A percentile compares a stretch with the other conserved stretches of the same genome.
These are phyloP conservation scores for Trypanosoma boissoni DNA, from an alignment of 208 protist species.

Conservation along the genomic window DNA sequence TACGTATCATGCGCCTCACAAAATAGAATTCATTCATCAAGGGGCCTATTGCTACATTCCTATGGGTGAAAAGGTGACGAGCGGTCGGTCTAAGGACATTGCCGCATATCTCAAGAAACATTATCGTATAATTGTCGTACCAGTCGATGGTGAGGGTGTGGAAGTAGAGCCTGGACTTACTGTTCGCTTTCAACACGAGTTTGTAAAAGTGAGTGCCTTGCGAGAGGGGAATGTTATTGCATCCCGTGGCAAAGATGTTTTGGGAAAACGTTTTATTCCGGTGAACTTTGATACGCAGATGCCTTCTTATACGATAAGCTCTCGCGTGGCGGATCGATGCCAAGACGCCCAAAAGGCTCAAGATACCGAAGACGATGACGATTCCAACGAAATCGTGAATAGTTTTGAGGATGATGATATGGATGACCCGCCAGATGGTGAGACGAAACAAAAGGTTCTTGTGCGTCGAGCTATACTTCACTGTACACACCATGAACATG, in stretches of 20 bases:
- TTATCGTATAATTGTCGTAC: slow-evolving; percentile 39
- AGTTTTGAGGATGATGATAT: slow-evolving; percentile 12
- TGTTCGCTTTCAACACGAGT: slow-evolving; percentile 30
- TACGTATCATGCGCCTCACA: no score
- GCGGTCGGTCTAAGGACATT: neutral
- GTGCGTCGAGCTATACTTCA: slow-evolving; percentile 20
- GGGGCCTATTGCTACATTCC: slow-evolving; percentile 19
- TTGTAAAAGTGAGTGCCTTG: neutral
- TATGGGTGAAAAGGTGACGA: neutral
- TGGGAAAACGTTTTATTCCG: slow-evolving; percentile 9
- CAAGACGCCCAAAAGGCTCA: no score
- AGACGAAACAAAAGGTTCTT: slow-evolving; percentile 7
- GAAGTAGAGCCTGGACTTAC: slow-evolving; percentile 83
- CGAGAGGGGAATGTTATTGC: slow-evolving; percentile 4
- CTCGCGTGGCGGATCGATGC: neutral
- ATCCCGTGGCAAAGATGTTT: neutral
- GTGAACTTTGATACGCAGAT: slow-evolving; percentile 18
- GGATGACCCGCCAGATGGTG: slow-evolving; percentile 8
- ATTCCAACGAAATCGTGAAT: slow-evolving; percentile 9
- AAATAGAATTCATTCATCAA: no score
- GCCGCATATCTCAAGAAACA: slow-evolving; percentile 15
- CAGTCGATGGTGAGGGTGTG: slow-evolving; percentile 31
- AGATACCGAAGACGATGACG: slow-evolving; percentile 10
- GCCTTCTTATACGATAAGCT: neutral
- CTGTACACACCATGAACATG: slow-evolving; percentile 12